These are phyloP conservation scores for Populus deltoides DNA, from an alignment of 345 rosid genomes.

Conservation along the genomic window DNA sequence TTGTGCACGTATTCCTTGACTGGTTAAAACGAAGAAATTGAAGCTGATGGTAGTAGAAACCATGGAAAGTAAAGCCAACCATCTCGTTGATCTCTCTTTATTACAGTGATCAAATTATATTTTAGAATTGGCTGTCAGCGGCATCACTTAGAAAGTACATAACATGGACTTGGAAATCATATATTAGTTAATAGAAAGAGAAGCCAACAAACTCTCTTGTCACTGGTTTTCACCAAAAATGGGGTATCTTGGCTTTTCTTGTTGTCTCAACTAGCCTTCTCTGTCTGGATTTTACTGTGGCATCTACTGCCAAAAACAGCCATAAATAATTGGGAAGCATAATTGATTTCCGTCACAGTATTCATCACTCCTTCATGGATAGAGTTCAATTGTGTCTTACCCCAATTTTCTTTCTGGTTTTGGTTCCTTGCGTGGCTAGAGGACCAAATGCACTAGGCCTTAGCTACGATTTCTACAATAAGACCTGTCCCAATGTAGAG, in stretches of 20 bases:
- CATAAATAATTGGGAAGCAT: background rate
- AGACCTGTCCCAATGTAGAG: conserved; percentile 13
- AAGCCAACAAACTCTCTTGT: background rate
- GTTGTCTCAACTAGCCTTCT: background rate
- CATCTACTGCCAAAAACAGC: background rate
- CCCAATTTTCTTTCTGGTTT: too few species aligned
- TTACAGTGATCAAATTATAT: too few species aligned
- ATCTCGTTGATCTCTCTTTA: too few species aligned
- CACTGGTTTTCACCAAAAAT: background rate
- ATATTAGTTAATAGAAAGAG: background rate
- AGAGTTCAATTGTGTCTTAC: background rate
- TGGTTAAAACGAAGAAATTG: too few species aligned
- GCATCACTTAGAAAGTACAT: too few species aligned
- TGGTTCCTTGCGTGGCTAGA: too few species aligned
- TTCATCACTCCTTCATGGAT: background rate
- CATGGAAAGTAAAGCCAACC: too few species aligned
- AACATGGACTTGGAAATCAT: too few species aligned
- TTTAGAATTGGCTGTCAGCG: too few species aligned
- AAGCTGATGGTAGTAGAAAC: too few species aligned
- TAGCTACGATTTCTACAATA: conserved; percentile 9
- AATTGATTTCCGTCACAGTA: background rate
- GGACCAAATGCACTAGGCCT: background rate
- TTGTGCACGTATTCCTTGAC: too few species aligned
- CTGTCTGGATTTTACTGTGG: background rate
- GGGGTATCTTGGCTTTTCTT: background rate